Percentiles rank a stretch among this genome's conserved stretches.
Evolutionary conservation across 306 rosid species (phyloP).

Genomic region (Quercus alba): DNA sequence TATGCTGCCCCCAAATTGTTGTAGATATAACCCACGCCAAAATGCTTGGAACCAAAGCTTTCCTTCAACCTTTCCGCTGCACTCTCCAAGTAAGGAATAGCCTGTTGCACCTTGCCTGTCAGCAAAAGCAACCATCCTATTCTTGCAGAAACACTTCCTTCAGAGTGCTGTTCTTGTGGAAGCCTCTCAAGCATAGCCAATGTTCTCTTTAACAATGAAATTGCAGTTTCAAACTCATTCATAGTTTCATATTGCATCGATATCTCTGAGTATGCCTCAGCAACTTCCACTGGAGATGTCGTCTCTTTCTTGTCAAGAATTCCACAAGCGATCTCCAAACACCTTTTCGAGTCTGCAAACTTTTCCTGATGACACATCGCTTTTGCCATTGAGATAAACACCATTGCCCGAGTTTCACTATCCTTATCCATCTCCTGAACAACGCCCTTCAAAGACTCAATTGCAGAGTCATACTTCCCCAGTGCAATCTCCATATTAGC

Average conservation of each 20-base stretch:
- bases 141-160: conserved; percentile 87
- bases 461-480: conserved; percentile 76
- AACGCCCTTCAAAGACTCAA: conserved; percentile 60
- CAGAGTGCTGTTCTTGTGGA: conserved; percentile 90
- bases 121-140: conserved; percentile 85
- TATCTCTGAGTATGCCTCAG: conserved; percentile 86
- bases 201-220: conserved; percentile 73
- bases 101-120: conserved; percentile 85
- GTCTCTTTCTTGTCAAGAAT: conserved; percentile 74
- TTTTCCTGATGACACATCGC: conserved; percentile 77
- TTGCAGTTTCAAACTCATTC: conserved; percentile 88
- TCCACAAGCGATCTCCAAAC: conserved; percentile 77
- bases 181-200: conserved; percentile 73
- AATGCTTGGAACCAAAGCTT: conserved; percentile 94
- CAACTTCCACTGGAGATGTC: conserved; percentile 58
- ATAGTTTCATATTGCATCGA: conserved; percentile 86
- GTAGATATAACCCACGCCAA: conserved; percentile 91
- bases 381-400: conserved; percentile 82
- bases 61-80: conserved; percentile 86
- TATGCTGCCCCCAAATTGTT: conserved; percentile 95
- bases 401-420: conserved; percentile 73
- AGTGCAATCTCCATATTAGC: conserved; percentile 90
- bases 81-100: conserved; percentile 83
- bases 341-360: conserved; percentile 56
- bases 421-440: conserved; percentile 62